Base-by-base conservation (phyloP, 2,329 filamentous ascomycete genomes). In the Aspergillus intermedius region DNA sequence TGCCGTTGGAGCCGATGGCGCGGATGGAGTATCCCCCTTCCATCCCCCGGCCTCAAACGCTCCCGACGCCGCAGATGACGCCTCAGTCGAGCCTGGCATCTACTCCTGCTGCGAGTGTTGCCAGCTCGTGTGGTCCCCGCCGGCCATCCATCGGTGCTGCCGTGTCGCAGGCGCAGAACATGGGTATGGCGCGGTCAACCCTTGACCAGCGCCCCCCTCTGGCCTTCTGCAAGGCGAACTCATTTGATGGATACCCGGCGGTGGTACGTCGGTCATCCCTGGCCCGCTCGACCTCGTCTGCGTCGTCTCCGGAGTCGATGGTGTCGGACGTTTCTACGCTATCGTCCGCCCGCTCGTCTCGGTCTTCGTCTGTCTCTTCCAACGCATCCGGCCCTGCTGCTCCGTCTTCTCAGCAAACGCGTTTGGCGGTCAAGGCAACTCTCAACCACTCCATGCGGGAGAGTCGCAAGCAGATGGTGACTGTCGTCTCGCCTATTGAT, bases 51-150 rank as follows among this genome's bases (percentile, higher is more conserved):
- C 71, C 80, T 58, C 73, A 72, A 54, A 76, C 79, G 49, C 67
- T 84, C 49, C 80, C 80, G 13, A 84, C 81, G n/a, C 81, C 81
- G 46, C 73, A 76, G 55, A 70, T 83, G 69, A 84, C 81, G 41
- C 81, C 81, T 34, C 77, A 79, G 54, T 72, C 76, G 42, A 68
- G 69, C 51, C 68, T 71, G 57, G 74, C 72, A 55, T 73, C 66
- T 67, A 80, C 79, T 78, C 79, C 81, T 81, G 79, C 79, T 68
- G 79, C 68, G 79, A 77, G 79, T 78, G 71, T 68, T 58, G 67
- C 71, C n/a, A n/a, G n/a, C 57, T 68, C 71, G 52, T 70, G 70
- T 48, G 65, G 68, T 53, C 71, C 73, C 50, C 73, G 77, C 50
- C 72, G 77, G 49, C 74, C 79, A 40, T 82, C 80, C 35, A 80